Evolutionary conservation across 2,329 filamentous ascomycete genomes (phyloP).

Genomic region (Orbilia ellipsospora): DNA sequence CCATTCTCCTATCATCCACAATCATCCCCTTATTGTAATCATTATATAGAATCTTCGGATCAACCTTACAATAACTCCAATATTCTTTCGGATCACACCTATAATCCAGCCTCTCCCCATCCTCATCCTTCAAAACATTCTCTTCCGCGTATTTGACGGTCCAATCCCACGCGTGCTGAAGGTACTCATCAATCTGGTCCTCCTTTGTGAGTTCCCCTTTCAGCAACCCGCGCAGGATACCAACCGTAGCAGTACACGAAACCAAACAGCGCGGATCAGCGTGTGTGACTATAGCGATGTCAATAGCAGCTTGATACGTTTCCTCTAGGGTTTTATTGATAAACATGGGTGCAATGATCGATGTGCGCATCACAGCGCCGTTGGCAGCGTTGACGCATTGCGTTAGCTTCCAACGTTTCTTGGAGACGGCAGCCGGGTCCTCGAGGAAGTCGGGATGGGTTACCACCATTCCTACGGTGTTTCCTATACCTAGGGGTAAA

Average conservation of each 20-base stretch:
- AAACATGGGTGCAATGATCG: conserved; percentile 67
- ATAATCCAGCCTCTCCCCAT: conserved; percentile 52
- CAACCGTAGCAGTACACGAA: conserved; percentile 66
- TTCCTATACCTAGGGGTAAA: conserved; percentile 66
- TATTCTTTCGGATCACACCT: conserved; percentile 64
- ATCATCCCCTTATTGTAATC: conserved; percentile 62
- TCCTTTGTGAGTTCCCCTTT: conserved; percentile 64
- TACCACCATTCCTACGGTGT: conserved; percentile 66
- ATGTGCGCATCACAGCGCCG: conserved; percentile 68
- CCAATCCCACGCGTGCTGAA: conserved; percentile 64
- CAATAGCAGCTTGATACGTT: conserved; percentile 64
- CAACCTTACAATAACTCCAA: conserved; percentile 61
- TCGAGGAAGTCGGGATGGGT: conserved; percentile 62
- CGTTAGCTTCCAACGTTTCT: conserved; percentile 63
- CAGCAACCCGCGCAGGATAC: conserved; percentile 65
- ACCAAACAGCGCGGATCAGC: conserved; percentile 68
- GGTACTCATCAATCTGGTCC: conserved; percentile 63
- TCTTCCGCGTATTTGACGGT: conserved; percentile 61
- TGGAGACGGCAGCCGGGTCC: conserved; percentile 63
- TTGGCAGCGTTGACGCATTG: conserved; percentile 65
- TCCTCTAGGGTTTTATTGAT: conserved; percentile 63
- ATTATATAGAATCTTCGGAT: conserved; percentile 58
- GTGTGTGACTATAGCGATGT: conserved; percentile 66
- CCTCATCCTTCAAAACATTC: conserved; percentile 62
- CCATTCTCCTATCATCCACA: conserved; percentile 66